Percentiles rank a stretch among this genome's conserved stretches.
phyloP scores from a whole-genome alignment of 768 basidiomycete species.

The Pisolithus orientalis region DNA sequence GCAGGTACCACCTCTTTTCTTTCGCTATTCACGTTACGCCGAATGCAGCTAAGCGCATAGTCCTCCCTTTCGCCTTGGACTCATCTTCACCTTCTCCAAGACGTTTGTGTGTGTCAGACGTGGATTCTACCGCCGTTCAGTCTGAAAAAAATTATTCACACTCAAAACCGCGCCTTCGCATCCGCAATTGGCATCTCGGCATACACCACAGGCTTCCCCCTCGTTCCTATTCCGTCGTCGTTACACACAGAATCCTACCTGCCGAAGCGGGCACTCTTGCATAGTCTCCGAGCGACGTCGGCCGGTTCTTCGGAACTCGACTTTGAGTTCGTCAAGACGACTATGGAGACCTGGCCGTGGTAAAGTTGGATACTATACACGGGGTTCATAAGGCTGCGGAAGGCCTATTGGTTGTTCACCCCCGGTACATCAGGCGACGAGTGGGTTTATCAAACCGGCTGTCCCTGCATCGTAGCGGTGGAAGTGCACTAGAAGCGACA shows the following conservation, averaged over 20 bases:
- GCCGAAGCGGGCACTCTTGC: slow-evolving; percentile 34
- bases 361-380: slow-evolving; percentile 55
- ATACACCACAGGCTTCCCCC: slow-evolving; percentile 32
- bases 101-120: background rate
- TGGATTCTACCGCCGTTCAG: background rate
- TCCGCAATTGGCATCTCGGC: slow-evolving; percentile 43
- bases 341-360: slow-evolving; percentile 54
- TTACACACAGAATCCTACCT: slow-evolving; percentile 60
- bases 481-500: background rate
- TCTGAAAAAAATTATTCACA: background rate
- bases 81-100: background rate
- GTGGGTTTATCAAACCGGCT: too few species aligned
- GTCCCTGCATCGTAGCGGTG: too few species aligned
- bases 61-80: background rate
- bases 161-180: slow-evolving; percentile 36
- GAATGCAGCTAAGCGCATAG: background rate
- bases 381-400: slow-evolving; percentile 54
- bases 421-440: slow-evolving; percentile 23
- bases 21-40: slow-evolving; percentile 27
- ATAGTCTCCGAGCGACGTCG: background rate
- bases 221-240: too few species aligned
- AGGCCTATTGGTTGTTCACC: slow-evolving; percentile 49
- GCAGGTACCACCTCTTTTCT: slow-evolving; percentile 52
- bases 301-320: slow-evolving; percentile 71
- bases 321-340: slow-evolving; percentile 78